Evolutionary conservation across 495 filamentous ascomycete species (phyloP).

Genomic region (Pyronema omphalodes): DNA sequence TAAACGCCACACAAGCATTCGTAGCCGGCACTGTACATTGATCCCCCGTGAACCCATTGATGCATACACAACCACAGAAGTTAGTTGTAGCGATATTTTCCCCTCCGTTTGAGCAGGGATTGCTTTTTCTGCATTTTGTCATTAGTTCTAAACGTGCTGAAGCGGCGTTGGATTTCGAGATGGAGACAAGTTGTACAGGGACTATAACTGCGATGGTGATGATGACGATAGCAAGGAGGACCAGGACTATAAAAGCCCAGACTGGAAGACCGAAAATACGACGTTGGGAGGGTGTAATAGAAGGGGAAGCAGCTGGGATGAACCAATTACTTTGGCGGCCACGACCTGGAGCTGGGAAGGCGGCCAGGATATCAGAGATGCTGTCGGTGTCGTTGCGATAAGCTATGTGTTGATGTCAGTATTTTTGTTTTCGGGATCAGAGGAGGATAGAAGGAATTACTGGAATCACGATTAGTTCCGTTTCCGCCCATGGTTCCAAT

Average conservation of each 20-base stretch:
- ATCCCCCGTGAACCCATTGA: slow-evolving; percentile 66
- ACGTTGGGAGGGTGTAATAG: slow-evolving; percentile 24
- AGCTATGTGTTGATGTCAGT: slow-evolving; percentile 16
- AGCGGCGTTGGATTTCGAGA: slow-evolving; percentile 39
- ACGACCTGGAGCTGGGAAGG: slow-evolving; percentile 69
- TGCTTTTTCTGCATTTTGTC: slow-evolving; percentile 34
- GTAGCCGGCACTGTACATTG: slow-evolving; percentile 45
- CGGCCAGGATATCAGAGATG: slow-evolving; percentile 76
- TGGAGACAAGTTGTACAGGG: slow-evolving; percentile 62
- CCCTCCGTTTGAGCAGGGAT: slow-evolving; percentile 63
- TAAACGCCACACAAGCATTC: slow-evolving; percentile 46
- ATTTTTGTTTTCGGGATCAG: neutral
- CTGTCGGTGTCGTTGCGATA: slow-evolving; percentile 35
- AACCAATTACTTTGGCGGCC: slow-evolving; percentile 34
- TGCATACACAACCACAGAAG: slow-evolving; percentile 69
- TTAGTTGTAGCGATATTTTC: slow-evolving; percentile 45
- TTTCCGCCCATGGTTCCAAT: neutral
- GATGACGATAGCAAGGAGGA: slow-evolving; percentile 51
- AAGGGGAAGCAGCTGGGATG: neutral
- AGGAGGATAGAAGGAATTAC: neutral
- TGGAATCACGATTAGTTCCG: neutral
- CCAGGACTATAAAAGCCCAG: slow-evolving; percentile 56
- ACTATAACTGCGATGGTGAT: slow-evolving; percentile 76
- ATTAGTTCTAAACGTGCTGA: slow-evolving; percentile 22
- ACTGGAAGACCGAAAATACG: slow-evolving; percentile 63